Evolutionary conservation across 2,329 filamentous ascomycete species (phyloP).

Genomic region (Neophaeococcomyces aloes): DNA sequence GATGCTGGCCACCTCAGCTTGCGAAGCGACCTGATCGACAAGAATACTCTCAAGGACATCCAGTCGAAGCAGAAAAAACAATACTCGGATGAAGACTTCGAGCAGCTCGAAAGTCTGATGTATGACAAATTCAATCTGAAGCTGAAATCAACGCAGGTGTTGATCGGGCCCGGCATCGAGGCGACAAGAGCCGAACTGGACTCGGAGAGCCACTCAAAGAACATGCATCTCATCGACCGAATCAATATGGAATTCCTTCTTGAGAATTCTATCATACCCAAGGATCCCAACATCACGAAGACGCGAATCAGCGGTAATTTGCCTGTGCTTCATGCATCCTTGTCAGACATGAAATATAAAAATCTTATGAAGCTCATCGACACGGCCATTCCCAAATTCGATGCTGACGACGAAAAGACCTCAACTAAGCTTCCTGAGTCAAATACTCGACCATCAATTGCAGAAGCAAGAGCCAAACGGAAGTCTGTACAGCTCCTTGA

Average conservation of each 20-base stretch:
- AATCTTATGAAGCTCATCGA: constrained; percentile 92
- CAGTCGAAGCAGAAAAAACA: constrained; percentile 80
- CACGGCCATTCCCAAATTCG: constrained; percentile 79
- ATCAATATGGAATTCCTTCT: constrained; percentile 97
- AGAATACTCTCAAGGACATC: constrained; percentile 77
- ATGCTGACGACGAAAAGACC: constrained; percentile 30
- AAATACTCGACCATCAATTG: constrained; percentile 27
- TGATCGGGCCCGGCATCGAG: constrained; percentile 88
- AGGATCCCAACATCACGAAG: constrained; percentile 84
- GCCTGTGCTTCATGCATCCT: constrained; percentile 79
- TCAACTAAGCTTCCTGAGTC: constrained; percentile 20
- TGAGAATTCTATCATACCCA: constrained; percentile 94
- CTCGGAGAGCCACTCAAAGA: constrained; percentile 55
- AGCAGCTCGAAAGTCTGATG: constrained; percentile 80
- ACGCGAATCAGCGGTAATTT: constrained; percentile 84
- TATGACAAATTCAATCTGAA: constrained; percentile 96
- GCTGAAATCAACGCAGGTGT: constrained; percentile 83
- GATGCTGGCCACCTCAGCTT: constrained; percentile 95
- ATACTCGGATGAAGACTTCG: constrained; percentile 82
- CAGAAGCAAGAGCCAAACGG: constrained; percentile 27
- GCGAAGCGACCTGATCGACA: constrained; percentile 85
- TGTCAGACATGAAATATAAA: constrained; percentile 95
- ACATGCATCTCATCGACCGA: constrained; percentile 82
- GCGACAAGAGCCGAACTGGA: constrained; percentile 75
- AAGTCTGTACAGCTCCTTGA: constrained; percentile 32